Base-by-base conservation (phyloP, 345 rosid species). In the rapeseed (Brassica napus) region DNA sequence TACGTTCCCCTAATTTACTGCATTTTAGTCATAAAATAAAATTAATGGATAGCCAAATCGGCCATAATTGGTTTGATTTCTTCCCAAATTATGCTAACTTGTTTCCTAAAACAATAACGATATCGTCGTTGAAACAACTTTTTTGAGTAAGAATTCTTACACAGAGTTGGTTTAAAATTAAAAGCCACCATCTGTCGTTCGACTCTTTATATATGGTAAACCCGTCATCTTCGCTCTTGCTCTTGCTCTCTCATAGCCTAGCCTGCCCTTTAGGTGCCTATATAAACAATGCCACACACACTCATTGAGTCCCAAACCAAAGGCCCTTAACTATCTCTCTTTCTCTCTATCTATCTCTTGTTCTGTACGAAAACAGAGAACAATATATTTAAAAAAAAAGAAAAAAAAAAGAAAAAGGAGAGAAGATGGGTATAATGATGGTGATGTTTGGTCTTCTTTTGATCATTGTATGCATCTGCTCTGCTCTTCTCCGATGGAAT, bases 401-500 rank as follows among this genome's bases (percentile, higher is more conserved):
- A 7, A 10, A 49, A 65, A 11, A n/a, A 54, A n/a, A 39, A 32
- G 0, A 11, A 30, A 62, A 16, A 37, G 3, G 35, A 42, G 39
- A 47, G 6, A 86, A 34, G 2, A 95, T 95, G 99, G 96, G 91
- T 34, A 72, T 86, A 77, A 65, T 86, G 73, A 76, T 89, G 85
- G 82, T 84, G 84, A 67, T 87, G 60, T 32, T 91, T 66, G 79
- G 78, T 49, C 37, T 84, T 31, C 31, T 85, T n/a, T 9, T 84
- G 60, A 78, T 84, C 35, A 37, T 91, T 67, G 85, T 94, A 44
- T 89, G 89, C 69, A 21, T 86, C 71, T 90, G 88, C 58, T 74
- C 91, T 82, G 87, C 89, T 82, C 72, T 95, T 78, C 69, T 93
- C 82, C 88, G 86, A 77, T 91, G 98, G 97, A 93, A 93, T 74